Percentiles rank a stretch among this genome's conserved stretches.
phyloP scores from a whole-genome alignment of 352 stramenopile genomes.

The Plasmopara muralis region DNA sequence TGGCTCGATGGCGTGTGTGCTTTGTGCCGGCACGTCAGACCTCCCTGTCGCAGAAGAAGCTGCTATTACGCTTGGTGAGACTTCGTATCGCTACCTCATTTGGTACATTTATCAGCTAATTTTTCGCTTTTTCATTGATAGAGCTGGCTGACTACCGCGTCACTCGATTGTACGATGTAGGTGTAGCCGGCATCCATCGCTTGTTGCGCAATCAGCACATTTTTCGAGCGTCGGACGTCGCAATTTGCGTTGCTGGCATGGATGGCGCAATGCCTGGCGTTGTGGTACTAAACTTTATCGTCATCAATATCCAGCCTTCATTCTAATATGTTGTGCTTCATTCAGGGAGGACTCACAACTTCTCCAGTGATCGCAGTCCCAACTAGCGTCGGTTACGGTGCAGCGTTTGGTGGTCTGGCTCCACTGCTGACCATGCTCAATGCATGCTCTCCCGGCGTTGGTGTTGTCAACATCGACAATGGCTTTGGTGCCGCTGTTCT shows the following conservation, averaged over 20 bases:
- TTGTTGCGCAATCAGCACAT: slow-evolving; percentile 85
- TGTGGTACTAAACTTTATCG: slow-evolving; percentile 54
- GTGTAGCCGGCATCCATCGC: slow-evolving; percentile 91
- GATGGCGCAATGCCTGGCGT: slow-evolving; percentile 95
- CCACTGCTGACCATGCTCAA: slow-evolving; percentile 98
- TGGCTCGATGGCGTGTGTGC: slow-evolving; percentile 54
- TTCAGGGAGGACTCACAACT: slow-evolving; percentile 69
- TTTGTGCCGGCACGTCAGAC: slow-evolving; percentile 95
- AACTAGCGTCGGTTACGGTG: slow-evolving; percentile 91
- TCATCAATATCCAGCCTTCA: neutral
- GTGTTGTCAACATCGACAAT: slow-evolving; percentile 99
- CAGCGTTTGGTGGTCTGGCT: slow-evolving; percentile 86
- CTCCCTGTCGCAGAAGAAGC: slow-evolving; percentile 95
- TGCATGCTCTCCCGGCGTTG: slow-evolving; percentile 94
- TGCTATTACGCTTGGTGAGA: slow-evolving; percentile 82
- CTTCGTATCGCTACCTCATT: neutral
- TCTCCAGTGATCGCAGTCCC: slow-evolving; percentile 86
- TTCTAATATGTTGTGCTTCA: neutral
- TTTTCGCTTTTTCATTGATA: slow-evolving; percentile 13
- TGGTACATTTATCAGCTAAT: slow-evolving; percentile 4
- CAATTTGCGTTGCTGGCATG: slow-evolving; percentile 96
- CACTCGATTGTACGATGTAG: slow-evolving; percentile 87
- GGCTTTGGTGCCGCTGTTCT: slow-evolving; percentile 95
- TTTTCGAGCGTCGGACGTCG: slow-evolving; percentile 84
- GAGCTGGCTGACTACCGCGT: slow-evolving; percentile 87